These are phyloP conservation scores for Pseudocercospora cruenta DNA, from an alignment of 2,329 filamentous ascomycete genomes.

Conservation along the genomic window DNA sequence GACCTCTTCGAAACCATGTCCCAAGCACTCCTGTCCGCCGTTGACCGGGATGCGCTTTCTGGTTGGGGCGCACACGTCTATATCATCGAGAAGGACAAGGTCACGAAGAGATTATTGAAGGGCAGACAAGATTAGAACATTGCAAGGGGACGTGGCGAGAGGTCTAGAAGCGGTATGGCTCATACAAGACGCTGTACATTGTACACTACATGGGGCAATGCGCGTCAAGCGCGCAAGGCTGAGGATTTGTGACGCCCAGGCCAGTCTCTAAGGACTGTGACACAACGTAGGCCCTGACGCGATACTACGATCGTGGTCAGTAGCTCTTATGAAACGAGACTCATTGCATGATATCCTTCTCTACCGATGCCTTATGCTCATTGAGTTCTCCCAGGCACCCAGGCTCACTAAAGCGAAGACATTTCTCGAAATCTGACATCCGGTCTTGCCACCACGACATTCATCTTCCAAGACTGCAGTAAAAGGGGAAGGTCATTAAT, in stretches of 20 bases:
- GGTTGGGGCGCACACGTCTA: constrained; percentile 99
- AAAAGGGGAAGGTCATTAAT: background rate
- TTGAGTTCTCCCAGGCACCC: background rate
- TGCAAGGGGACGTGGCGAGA: background rate
- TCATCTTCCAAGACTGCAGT: background rate
- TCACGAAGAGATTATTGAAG: constrained; percentile 98
- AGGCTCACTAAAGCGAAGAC: too few relatives aligned
- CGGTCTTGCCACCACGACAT: background rate
- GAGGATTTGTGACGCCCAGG: constrained; percentile 16
- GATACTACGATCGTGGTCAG: constrained; percentile 3
- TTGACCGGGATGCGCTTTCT: constrained; percentile 93
- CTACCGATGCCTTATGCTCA: background rate
- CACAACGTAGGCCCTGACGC: background rate
- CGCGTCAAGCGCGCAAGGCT: constrained; percentile 20
- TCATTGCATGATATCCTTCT: background rate
- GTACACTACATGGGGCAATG: constrained; percentile 24
- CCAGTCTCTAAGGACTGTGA: background rate
- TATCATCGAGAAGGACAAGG: constrained; percentile 99
- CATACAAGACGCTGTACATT: constrained; percentile 7
- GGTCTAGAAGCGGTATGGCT: background rate
- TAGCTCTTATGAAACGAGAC: constrained; percentile 27
- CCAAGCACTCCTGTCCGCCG: constrained; percentile 90
- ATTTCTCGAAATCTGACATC: background rate
- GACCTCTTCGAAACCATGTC: constrained; percentile 98
- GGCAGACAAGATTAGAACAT: constrained; percentile 75